These are phyloP conservation scores for Huntiella bhutanensis DNA, from an alignment of 2,329 filamentous ascomycete species.

Conservation along the genomic window DNA sequence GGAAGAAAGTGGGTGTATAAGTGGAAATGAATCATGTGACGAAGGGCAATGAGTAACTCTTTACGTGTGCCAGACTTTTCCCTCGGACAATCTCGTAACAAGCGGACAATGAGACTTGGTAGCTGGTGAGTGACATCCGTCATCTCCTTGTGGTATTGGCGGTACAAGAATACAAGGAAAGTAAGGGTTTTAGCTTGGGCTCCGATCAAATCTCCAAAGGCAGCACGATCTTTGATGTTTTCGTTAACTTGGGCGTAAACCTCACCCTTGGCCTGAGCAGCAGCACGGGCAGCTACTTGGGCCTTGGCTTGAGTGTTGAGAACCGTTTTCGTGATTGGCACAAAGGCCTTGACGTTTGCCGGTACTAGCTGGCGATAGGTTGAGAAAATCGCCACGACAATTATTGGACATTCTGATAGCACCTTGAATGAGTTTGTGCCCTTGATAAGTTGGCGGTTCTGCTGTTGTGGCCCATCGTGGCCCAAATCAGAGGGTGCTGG, in stretches of 20 bases:
- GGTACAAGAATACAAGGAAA: slow-evolving; percentile 79
- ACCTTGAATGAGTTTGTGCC: slow-evolving; percentile 99
- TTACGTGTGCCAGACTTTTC: slow-evolving; percentile 90
- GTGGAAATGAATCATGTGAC: slow-evolving; percentile 98
- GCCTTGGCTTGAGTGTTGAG: slow-evolving; percentile 77
- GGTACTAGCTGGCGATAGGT: slow-evolving; percentile 65
- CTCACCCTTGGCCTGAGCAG: slow-evolving; percentile 58
- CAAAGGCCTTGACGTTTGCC: slow-evolving; percentile 76
- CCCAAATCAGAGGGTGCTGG: slow-evolving; percentile 75
- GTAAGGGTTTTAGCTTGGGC: slow-evolving; percentile 99
- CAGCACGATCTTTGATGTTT: slow-evolving; percentile 79
- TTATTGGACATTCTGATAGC: slow-evolving; percentile 91
- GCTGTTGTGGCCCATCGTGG: slow-evolving; percentile 54
- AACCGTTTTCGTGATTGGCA: slow-evolving; percentile 83
- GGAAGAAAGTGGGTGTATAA: slow-evolving; percentile 86
- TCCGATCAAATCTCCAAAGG: slow-evolving; percentile 94
- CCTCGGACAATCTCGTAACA: slow-evolving; percentile 82
- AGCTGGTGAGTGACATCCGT: slow-evolving; percentile 73
- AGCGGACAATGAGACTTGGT: slow-evolving; percentile 73
- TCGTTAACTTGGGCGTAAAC: slow-evolving; percentile 88
- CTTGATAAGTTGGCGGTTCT: slow-evolving; percentile 62
- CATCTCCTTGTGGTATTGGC: slow-evolving; percentile 72
- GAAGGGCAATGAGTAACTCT: slow-evolving; percentile 84
- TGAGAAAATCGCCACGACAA: slow-evolving; percentile 96
- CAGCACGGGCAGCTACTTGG: slow-evolving; percentile 76